Percentiles rank a stretch among this genome's conserved stretches.
Conservation (phyloP, 2,329 filamentous ascomycete genomes). For the Aspergillus thermomutatus region DNA sequence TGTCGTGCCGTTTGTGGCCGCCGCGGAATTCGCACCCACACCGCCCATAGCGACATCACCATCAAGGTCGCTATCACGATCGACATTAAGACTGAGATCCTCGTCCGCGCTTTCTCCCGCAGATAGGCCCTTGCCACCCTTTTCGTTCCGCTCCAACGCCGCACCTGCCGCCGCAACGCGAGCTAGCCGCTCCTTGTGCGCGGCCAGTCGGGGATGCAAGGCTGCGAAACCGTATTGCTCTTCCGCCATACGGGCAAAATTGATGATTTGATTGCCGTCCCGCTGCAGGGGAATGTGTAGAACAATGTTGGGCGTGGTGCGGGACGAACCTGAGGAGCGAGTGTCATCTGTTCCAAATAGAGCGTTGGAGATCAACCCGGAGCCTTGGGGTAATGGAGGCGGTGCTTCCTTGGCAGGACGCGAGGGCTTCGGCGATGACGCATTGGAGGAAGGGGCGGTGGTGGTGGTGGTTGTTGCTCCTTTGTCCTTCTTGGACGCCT, state of each 20-base stretch:
- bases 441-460: conserved; percentile 51
- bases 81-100: conserved; percentile 86
- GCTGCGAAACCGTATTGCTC: conserved; percentile 94
- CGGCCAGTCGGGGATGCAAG: conserved; percentile 84
- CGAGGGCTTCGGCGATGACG: conserved; percentile 54
- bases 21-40: conserved; percentile 38
- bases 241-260: conserved; percentile 90
- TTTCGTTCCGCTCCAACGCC: conserved; percentile 72
- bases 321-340: conserved; percentile 41
- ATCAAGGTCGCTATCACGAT: conserved; percentile 59
- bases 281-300: conserved; percentile 78
- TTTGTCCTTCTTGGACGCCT: conserved; percentile 41
- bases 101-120: conserved; percentile 73
- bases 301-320: conserved; percentile 70
- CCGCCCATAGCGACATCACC: conserved; percentile 43
- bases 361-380: conserved; percentile 61
- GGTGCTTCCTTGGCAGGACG: conserved; percentile 52
- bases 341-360: conserved; percentile 54
- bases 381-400: conserved; percentile 58
- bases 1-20: conserved; percentile 58
- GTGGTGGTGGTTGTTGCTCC: conserved; percentile 42
- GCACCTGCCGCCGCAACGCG: conserved; percentile 87
- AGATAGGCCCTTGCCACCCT: conserved; percentile 61
- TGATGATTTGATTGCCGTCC: conserved; percentile 85
- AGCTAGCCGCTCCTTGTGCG: conserved; percentile 80